Conservation (phyloP, 192 early-diverging fungal genomes). For the Coemansia sp. region DNA sequence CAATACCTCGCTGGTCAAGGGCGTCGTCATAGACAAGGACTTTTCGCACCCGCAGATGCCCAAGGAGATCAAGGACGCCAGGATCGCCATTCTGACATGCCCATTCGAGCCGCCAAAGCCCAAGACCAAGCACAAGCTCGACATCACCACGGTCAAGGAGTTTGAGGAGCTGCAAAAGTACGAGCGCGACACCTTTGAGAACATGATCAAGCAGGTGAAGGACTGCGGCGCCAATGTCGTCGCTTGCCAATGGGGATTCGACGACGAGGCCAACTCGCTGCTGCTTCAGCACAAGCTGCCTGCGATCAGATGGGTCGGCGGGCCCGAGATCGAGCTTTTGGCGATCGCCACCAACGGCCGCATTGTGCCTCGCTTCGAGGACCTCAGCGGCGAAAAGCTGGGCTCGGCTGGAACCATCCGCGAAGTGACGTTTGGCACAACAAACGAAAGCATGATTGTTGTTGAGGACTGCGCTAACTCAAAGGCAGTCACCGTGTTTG, state of each 20-base stretch:
- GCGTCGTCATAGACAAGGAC: conserved; percentile 99
- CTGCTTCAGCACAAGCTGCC: conserved; percentile 96
- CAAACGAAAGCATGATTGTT: conserved; percentile 98
- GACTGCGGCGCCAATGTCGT: conserved; percentile 97
- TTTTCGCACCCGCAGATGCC: conserved; percentile 99
- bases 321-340: conserved; percentile 98
- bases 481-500: conserved; percentile 94
- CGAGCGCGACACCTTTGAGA: conserved; percentile 94
- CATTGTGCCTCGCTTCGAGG: conserved; percentile 99
- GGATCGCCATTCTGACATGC: conserved; percentile 98
- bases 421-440: conserved; percentile 94
- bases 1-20: conserved; percentile 90
- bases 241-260: conserved; percentile 99
- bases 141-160: conserved; percentile 97
- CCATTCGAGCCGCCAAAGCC: conserved; percentile 99
- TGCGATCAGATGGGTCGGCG: conserved; percentile 98
- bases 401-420: conserved; percentile 92
- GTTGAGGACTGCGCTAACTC: conserved; percentile 99
- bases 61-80: conserved; percentile 90
- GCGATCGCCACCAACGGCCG: conserved; percentile 99
- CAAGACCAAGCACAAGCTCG: conserved; percentile 99
- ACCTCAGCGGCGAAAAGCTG: conserved; percentile 82
- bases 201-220: conserved; percentile 97
- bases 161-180: conserved; percentile 96
- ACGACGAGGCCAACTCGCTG: conserved; percentile 99